A percentile compares a stretch with the other conserved stretches of the same genome.
Conservation (phyloP, 2,329 filamentous ascomycete genomes). For the Penicillium sp. region DNA sequence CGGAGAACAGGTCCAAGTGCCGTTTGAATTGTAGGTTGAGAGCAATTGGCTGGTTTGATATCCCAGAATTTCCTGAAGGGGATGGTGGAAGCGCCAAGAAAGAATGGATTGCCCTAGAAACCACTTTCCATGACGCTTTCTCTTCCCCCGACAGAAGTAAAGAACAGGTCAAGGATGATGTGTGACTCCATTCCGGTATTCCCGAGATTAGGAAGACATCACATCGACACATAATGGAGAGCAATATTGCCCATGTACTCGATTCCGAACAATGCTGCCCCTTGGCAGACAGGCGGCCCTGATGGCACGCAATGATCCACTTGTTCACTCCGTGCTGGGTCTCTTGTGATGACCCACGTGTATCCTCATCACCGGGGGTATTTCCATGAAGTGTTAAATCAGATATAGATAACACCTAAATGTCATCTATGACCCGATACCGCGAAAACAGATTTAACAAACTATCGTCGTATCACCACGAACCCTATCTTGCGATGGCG, state of each 20-base stretch:
- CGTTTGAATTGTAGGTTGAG: neutral
- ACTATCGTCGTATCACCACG: constrained; percentile 5
- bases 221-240: neutral
- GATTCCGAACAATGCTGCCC: neutral
- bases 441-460: constrained; percentile 11
- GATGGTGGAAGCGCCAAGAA: neutral
- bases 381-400: constrained; percentile 19
- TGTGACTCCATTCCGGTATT: neutral
- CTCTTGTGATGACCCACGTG: neutral
- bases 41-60: constrained; percentile 11
- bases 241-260: neutral
- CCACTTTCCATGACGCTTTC: neutral
- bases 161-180: neutral
- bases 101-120: neutral
- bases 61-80: neutral
- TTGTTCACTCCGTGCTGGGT: neutral
- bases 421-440: constrained; percentile 60
- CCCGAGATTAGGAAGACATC: neutral
- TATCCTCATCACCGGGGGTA: constrained; percentile 18
- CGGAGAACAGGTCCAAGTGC: neutral
- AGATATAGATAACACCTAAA: constrained; percentile 6
- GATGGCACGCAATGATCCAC: neutral
- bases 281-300: neutral
- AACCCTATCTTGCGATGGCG: neutral
- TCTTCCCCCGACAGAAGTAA: neutral